These are phyloP conservation scores for Ceratobasidium sp. DNA, from an alignment of 1,284 basidiomycete genomes.

Conservation along the genomic window DNA sequence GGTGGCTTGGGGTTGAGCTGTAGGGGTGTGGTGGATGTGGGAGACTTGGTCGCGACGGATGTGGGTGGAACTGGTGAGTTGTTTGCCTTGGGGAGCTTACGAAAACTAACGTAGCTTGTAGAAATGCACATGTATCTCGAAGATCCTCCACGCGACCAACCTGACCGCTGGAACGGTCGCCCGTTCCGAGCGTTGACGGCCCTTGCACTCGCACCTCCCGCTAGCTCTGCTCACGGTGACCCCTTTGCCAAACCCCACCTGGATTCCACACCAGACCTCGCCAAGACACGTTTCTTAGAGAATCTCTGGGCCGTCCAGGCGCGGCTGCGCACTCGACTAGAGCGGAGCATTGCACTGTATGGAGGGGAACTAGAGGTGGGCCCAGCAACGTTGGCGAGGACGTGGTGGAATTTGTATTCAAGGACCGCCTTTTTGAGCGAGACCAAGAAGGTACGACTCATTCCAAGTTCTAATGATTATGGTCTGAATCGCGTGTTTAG, in stretches of 20 bases:
- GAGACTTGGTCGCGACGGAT: conserved; percentile 87
- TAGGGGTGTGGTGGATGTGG: conserved; percentile 88
- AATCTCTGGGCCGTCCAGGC: conserved; percentile 90
- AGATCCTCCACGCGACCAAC: conserved; percentile 81
- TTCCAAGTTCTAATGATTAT: not conserved
- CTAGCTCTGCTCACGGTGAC: conserved; percentile 69
- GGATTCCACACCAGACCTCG: conserved; percentile 60
- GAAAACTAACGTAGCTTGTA: conserved; percentile 53
- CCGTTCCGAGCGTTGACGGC: conserved; percentile 82
- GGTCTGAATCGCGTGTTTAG: conserved; percentile 59
- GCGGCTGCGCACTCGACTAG: conserved; percentile 75
- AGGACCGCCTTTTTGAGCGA: conserved; percentile 80
- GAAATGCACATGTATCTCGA: conserved; percentile 90
- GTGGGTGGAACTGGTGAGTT: conserved; percentile 82
- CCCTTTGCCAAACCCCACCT: conserved; percentile 62
- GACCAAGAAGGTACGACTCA: conserved; percentile 73
- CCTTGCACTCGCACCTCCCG: conserved; percentile 71
- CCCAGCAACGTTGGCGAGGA: conserved; percentile 74
- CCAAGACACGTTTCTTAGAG: conserved; percentile 87
- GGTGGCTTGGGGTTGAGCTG: conserved; percentile 73
- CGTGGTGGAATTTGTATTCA: conserved; percentile 89
- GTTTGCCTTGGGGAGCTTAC: not conserved
- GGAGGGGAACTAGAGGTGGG: conserved; percentile 81
- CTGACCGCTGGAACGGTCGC: conserved; percentile 85
- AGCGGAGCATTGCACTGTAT: conserved; percentile 74